Conservation (phyloP, 257 asterid genomes). For the Solanum gandarillasii region DNA sequence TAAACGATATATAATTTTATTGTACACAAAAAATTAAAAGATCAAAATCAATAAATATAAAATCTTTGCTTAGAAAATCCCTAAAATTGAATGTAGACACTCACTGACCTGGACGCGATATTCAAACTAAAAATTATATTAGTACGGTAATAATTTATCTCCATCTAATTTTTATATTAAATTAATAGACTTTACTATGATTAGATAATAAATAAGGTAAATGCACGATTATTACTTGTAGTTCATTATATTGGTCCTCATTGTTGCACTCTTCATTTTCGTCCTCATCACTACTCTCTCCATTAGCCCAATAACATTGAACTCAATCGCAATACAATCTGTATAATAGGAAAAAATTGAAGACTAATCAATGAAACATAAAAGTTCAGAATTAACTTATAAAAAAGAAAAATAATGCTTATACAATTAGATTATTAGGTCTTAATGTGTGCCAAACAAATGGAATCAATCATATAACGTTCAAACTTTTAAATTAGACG, state of each 20-base stretch:
- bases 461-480: neutral
- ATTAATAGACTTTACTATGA: neutral
- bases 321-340: neutral
- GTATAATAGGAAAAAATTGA: neutral
- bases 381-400: neutral
- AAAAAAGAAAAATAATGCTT: neutral
- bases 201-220: neutral
- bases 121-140: neutral
- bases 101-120: neutral
- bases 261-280: neutral
- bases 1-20: neutral
- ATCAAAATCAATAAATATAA: neutral
- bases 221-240: neutral
- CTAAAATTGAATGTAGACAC: neutral
- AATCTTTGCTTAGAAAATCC: neutral
- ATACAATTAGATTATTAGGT: neutral
- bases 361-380: neutral
- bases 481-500: neutral
- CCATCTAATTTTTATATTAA: neutral
- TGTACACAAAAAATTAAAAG: too few species aligned
- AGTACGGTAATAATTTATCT: neutral
- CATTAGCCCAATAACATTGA: neutral
- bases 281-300: neutral
- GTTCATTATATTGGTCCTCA: neutral
- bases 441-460: neutral